phyloP scores from a whole-genome alignment of 192 early-diverging fungal species.

The Phlyctochytrium bullatum region DNA sequence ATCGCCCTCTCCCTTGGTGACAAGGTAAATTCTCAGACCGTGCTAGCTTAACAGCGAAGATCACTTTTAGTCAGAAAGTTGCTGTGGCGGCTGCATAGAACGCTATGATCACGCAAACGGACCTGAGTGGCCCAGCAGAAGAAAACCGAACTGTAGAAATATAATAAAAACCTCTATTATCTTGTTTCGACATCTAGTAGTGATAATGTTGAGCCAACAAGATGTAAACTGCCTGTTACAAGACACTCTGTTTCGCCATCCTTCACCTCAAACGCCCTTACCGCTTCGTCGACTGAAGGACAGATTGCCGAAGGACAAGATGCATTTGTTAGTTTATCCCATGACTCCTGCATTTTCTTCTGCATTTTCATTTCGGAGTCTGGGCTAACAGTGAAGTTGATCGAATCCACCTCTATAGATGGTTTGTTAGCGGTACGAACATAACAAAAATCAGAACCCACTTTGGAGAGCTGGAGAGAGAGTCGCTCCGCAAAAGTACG shows the following conservation, averaged over 20 bases:
- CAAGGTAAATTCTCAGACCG: no score
- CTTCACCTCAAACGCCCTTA: slow-evolving; percentile 30
- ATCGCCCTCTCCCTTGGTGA: slow-evolving; percentile 91
- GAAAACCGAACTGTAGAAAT: no score
- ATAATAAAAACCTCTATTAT: no score
- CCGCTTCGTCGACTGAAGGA: slow-evolving; percentile 19
- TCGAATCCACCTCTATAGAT: slow-evolving; percentile 50
- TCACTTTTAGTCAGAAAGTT: slow-evolving; percentile 23
- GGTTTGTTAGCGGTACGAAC: no score
- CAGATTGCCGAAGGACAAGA: slow-evolving; percentile 2
- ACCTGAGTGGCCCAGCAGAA: no score
- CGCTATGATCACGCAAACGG: no score
- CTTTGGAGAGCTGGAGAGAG: slow-evolving; percentile 19
- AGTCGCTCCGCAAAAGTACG: slow-evolving; percentile 71
- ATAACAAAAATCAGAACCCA: neutral
- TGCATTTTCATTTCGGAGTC: slow-evolving; percentile 64
- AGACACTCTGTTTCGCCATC: slow-evolving; percentile 56
- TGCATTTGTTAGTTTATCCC: slow-evolving; percentile 43
- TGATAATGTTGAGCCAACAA: slow-evolving; percentile 82
- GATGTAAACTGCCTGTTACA: slow-evolving; percentile 88
- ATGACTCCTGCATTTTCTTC: slow-evolving; percentile 55
- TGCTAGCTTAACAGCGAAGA: neutral
- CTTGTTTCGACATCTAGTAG: slow-evolving; percentile 48
- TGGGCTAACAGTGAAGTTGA: slow-evolving; percentile 64
- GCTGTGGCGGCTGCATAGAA: neutral